phyloP scores from a whole-genome alignment of 2,329 filamentous ascomycete species.

The Neospermospora avenae region DNA sequence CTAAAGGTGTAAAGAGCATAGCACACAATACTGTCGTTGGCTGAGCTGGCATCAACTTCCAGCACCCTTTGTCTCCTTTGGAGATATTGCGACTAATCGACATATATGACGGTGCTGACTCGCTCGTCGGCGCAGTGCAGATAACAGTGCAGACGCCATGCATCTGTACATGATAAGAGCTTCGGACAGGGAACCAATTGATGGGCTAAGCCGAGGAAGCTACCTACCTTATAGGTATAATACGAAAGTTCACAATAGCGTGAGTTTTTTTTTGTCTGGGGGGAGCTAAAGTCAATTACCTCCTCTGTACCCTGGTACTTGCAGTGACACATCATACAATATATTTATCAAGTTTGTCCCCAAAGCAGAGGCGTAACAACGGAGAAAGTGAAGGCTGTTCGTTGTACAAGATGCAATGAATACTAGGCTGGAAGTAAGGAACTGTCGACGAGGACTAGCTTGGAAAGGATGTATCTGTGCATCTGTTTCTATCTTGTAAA shows the following conservation, averaged over 20 bases:
- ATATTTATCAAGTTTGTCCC: neutral
- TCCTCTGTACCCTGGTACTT: too few relatives aligned
- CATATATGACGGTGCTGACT: slow-evolving; percentile 1
- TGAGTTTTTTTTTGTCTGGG: neutral
- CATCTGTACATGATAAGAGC: neutral
- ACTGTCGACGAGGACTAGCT: neutral
- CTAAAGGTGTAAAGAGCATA: neutral
- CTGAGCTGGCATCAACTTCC: neutral
- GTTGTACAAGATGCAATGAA: neutral
- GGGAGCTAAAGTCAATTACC: slow-evolving; percentile 2
- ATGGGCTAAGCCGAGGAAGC: neutral
- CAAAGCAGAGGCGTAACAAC: neutral
- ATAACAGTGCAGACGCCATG: neutral
- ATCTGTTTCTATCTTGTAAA: neutral
- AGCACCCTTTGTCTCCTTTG: neutral
- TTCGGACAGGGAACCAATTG: neutral
- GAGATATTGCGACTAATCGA: neutral
- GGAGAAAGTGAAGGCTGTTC: too few relatives aligned
- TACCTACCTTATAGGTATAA: too few relatives aligned
- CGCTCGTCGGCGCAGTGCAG: neutral
- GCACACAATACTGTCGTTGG: neutral
- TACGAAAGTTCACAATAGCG: neutral
- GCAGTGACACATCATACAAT: neutral
- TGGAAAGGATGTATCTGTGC: neutral
- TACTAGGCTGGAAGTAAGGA: neutral